Evolutionary conservation across 108 stramenopile species (phyloP).

Genomic region (Cyclotella sp.): DNA sequence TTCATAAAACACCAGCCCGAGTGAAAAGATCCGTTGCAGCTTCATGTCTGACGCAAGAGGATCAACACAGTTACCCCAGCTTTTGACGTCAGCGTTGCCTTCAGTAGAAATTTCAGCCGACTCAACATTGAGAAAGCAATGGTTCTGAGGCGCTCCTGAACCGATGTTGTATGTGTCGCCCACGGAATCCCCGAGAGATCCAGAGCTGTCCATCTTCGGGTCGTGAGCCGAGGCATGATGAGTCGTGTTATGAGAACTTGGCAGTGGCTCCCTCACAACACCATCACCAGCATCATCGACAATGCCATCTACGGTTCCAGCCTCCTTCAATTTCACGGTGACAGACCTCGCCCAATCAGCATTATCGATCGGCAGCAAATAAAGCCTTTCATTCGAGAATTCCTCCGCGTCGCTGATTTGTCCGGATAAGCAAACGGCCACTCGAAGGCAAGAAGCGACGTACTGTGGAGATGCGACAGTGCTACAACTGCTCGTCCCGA

Average conservation of each 20-base stretch:
- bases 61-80: not conserved
- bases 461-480: not conserved
- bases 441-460: not conserved
- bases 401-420: constrained; percentile 2
- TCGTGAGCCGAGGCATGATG: too few relatives aligned
- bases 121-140: too few relatives aligned
- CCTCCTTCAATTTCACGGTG: not conserved
- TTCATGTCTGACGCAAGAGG: not conserved
- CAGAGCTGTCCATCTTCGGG: too few relatives aligned
- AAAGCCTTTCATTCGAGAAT: not conserved
- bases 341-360: not conserved
- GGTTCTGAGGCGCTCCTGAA: too few relatives aligned
- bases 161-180: too few relatives aligned
- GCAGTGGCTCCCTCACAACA: too few relatives aligned
- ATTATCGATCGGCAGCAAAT: not conserved
- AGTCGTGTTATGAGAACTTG: too few relatives aligned
- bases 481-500: not conserved
- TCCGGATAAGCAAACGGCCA: not conserved
- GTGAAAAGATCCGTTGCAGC: constrained; percentile 7
- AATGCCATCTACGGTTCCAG: too few relatives aligned
- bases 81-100: not conserved
- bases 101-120: not conserved
- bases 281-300: too few relatives aligned
- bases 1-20: constrained; percentile 14
- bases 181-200: too few relatives aligned